phyloP scores from a whole-genome alignment of 768 basidiomycete species.

The Termitomyces bulborhizus region DNA sequence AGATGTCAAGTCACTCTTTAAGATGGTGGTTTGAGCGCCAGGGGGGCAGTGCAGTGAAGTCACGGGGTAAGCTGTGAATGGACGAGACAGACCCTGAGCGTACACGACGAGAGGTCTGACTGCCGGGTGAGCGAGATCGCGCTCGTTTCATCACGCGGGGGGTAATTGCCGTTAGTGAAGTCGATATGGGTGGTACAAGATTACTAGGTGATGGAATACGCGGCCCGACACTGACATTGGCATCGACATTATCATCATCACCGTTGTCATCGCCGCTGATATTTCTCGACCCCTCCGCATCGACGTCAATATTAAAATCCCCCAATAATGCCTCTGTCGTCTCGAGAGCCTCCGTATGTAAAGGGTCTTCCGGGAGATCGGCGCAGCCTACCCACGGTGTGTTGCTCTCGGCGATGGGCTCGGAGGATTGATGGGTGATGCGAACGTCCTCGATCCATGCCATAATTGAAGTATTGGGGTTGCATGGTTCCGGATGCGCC shows the following conservation, averaged over 20 bases:
- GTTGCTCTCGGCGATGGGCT: slow-evolving; percentile 15
- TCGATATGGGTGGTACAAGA: slow-evolving; percentile 9
- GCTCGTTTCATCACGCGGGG: slow-evolving; percentile 16
- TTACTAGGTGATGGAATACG: slow-evolving; percentile 7
- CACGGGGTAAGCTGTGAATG: neutral
- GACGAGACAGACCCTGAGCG: slow-evolving; percentile 11
- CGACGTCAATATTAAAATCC: slow-evolving; percentile 4
- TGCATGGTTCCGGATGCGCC: slow-evolving; percentile 19
- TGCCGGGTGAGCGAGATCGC: slow-evolving; percentile 12
- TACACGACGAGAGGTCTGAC: slow-evolving; percentile 8
- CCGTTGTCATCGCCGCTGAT: neutral
- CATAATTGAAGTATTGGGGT: slow-evolving; percentile 27
- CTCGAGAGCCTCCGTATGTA: slow-evolving; percentile 10
- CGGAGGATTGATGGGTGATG: neutral
- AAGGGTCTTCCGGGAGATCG: slow-evolving; percentile 12
- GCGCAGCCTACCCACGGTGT: slow-evolving; percentile 6
- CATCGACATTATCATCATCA: neutral
- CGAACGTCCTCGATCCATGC: slow-evolving; percentile 38
- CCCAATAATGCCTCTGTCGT: slow-evolving; percentile 7
- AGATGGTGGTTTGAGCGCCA: slow-evolving; percentile 7
- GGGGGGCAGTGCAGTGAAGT: slow-evolving; percentile 1
- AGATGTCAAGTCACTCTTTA: slow-evolving; percentile 1
- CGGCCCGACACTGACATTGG: neutral
- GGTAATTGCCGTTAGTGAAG: slow-evolving; percentile 5
- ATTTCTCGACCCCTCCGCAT: slow-evolving; percentile 2